Conservation (phyloP, 192 early-diverging fungal species). For the Funneliformis mosseae region DNA sequence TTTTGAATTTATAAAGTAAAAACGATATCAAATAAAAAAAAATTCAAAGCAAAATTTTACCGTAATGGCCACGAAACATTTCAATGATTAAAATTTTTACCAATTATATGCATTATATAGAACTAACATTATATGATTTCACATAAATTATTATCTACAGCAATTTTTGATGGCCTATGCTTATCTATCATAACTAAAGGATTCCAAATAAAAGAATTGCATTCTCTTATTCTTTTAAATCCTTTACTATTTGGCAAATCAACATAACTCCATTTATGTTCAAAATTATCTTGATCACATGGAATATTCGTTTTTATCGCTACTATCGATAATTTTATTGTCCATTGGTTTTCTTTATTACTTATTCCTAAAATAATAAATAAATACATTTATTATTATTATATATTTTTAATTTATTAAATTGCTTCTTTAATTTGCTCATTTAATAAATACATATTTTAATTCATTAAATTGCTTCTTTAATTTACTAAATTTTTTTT, state of each 20-base stretch:
- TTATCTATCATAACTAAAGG: background rate
- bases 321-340: background rate
- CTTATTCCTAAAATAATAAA: no score
- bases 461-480: no score
- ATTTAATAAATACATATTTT: no score
- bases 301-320: background rate
- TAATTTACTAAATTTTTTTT: no score
- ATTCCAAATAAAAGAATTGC: background rate
- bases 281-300: background rate
- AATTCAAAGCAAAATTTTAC: background rate
- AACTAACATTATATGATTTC: background rate
- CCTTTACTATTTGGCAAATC: background rate
- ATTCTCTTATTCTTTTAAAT: background rate
- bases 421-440: no score
- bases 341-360: background rate
- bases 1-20: background rate
- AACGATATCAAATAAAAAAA: background rate
- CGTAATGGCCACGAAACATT: background rate
- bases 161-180: background rate
- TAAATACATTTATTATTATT: no score
- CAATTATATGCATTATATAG: background rate
- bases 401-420: no score
- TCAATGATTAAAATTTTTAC: background rate
- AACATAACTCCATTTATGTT: background rate
- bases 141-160: background rate